These are phyloP conservation scores for Plectosphaerella cucumerina DNA, from an alignment of 2,329 filamentous ascomycete genomes.

Conservation along the genomic window DNA sequence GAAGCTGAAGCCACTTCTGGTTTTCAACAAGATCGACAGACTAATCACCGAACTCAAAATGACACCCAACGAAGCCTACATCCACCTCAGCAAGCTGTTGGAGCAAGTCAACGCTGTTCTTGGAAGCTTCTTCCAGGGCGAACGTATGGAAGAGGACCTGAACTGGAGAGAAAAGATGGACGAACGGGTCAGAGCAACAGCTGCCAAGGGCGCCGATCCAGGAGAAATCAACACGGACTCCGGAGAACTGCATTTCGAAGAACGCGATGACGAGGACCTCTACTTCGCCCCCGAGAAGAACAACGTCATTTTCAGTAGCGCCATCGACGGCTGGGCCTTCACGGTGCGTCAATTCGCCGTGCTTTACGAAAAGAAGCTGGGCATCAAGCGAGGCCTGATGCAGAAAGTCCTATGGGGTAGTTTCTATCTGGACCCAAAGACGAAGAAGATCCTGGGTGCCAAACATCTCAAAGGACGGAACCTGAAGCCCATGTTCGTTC, in stretches of 20 bases:
- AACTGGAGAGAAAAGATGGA: conserved; percentile 95
- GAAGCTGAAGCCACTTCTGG: conserved; percentile 87
- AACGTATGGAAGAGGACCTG: conserved; percentile 96
- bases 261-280: conserved; percentile 91
- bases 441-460: conserved; percentile 82
- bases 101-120: conserved; percentile 97
- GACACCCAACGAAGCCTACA: conserved; percentile 84
- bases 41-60: conserved; percentile 92
- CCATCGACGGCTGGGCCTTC: conserved; percentile 98
- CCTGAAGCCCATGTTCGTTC: conserved; percentile 96
- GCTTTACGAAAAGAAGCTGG: conserved; percentile 93
- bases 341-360: conserved; percentile 91
- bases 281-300: conserved; percentile 98
- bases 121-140: conserved; percentile 95
- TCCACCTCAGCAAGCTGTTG: conserved; percentile 80
- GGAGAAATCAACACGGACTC: conserved; percentile 35
- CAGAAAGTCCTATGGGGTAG: conserved; percentile 97
- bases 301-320: conserved; percentile 98
- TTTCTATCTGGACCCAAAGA: conserved; percentile 95
- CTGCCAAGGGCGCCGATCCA: conserved; percentile 21
- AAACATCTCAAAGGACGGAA: conserved; percentile 92
- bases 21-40: conserved; percentile 98
- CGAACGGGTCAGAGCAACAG: conserved; percentile 65
- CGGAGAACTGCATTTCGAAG: conserved; percentile 72
- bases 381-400: conserved; percentile 81